A percentile compares a stretch with the other conserved stretches of the same genome.
phyloP scores from a whole-genome alignment of 805 yeast species.

The Ogataea nakhonphanomensis region DNA sequence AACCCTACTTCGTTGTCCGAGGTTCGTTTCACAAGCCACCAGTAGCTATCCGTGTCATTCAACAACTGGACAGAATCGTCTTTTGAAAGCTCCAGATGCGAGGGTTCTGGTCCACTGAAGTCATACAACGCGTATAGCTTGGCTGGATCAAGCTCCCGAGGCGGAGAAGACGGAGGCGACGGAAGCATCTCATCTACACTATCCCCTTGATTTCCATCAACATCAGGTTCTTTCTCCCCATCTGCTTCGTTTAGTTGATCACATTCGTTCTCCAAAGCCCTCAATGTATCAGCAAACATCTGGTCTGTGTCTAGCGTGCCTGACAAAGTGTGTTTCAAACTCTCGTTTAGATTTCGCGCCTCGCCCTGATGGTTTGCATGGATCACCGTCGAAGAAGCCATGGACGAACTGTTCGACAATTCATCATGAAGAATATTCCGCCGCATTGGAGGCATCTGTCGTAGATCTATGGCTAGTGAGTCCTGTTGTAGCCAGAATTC shows the following conservation, averaged over 20 bases:
- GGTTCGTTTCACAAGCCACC: slow-evolving; percentile 82
- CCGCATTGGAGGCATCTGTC: slow-evolving; percentile 12
- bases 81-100: slow-evolving; percentile 75
- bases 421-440: slow-evolving; percentile 12
- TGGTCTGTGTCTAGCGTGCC: slow-evolving; percentile 27
- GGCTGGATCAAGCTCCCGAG: slow-evolving; percentile 76
- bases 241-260: neutral
- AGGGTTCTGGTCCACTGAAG: slow-evolving; percentile 88
- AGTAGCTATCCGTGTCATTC: slow-evolving; percentile 88
- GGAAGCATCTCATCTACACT: slow-evolving; percentile 44
- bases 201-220: slow-evolving; percentile 25
- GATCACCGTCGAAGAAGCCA: slow-evolving; percentile 30
- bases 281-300: slow-evolving; percentile 13
- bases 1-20: slow-evolving; percentile 62
- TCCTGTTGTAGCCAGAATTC: slow-evolving; percentile 20
- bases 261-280: slow-evolving; percentile 1
- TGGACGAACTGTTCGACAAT: slow-evolving; percentile 25
- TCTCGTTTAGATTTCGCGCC: slow-evolving; percentile 9
- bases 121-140: slow-evolving; percentile 83
- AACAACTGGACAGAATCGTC: slow-evolving; percentile 81
- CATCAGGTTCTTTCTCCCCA: slow-evolving; percentile 2
- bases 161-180: slow-evolving; percentile 76
- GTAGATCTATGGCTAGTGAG: slow-evolving; percentile 13
- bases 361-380: slow-evolving; percentile 14
- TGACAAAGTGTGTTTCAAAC: slow-evolving; percentile 11